Evolutionary conservation across 208 protist species (phyloP).

Genomic region (Giardia duodenalis): DNA sequence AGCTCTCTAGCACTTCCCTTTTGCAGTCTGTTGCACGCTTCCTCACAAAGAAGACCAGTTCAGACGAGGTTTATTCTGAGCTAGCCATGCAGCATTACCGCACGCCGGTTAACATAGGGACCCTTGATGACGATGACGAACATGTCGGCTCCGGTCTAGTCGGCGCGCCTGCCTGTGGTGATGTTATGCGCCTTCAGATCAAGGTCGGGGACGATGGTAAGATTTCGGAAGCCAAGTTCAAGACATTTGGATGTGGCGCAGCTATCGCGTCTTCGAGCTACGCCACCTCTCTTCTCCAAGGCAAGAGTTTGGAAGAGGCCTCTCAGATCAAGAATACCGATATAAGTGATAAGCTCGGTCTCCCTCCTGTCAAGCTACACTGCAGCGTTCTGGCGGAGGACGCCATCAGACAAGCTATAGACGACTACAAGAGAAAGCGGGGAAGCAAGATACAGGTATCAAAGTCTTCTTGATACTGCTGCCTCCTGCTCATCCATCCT

Average conservation of each 20-base stretch:
- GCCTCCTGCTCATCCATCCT: too few species aligned
- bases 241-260: constrained; percentile 96
- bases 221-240: constrained; percentile 82
- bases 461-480: too few species aligned
- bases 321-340: constrained; percentile 84
- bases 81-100: constrained; percentile 27
- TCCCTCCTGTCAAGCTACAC: constrained; percentile 97
- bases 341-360: constrained; percentile 84
- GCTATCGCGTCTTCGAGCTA: constrained; percentile 87
- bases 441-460: background rate
- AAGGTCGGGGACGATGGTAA: constrained; percentile 63
- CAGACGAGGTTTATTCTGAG: constrained; percentile 22
- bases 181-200: constrained; percentile 93
- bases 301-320: constrained; percentile 84
- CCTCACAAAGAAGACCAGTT: too few species aligned
- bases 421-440: constrained; percentile 76
- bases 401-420: constrained; percentile 87
- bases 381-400: constrained; percentile 94
- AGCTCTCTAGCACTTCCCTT: too few species aligned
- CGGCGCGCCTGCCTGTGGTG: constrained; percentile 89
- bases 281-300: constrained; percentile 84
- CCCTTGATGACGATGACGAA: constrained; percentile 4
- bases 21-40: too few species aligned
- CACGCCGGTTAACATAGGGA: constrained; percentile 31
- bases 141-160: constrained; percentile 90